Percentiles rank a stretch among this genome's conserved stretches.
Conservation (phyloP, 768 basidiomycete genomes). For the Trametes cubensis region DNA sequence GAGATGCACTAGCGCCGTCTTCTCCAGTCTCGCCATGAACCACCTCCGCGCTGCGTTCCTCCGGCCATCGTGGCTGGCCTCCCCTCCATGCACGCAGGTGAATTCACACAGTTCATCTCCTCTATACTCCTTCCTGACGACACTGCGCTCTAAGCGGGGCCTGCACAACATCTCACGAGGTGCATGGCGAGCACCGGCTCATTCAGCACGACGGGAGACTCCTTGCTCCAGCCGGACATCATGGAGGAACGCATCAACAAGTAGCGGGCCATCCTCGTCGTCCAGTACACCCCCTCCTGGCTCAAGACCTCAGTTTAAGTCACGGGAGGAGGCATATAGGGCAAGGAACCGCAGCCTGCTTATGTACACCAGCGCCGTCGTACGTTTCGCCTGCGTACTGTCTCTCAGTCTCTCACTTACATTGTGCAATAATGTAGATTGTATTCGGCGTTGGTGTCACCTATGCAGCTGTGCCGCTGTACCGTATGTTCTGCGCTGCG, state of each 20-base stretch:
- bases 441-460: slow-evolving; percentile 78
- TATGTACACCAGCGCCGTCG: slow-evolving; percentile 84
- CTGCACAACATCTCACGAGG: slow-evolving; percentile 10
- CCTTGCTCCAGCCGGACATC: not conserved
- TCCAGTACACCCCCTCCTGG: slow-evolving; percentile 12
- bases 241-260: slow-evolving; percentile 19
- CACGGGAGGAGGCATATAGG: slow-evolving; percentile 48
- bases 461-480: slow-evolving; percentile 97
- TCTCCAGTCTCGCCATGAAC: slow-evolving; percentile 29
- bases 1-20: slow-evolving; percentile 17
- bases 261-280: slow-evolving; percentile 12
- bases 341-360: slow-evolving; percentile 72
- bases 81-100: slow-evolving; percentile 2
- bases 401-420: not conserved
- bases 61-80: slow-evolving; percentile 17
- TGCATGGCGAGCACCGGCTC: not conserved
- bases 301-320: slow-evolving; percentile 32
- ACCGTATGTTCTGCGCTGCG: slow-evolving; percentile 97
- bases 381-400: slow-evolving; percentile 42
- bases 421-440: slow-evolving; percentile 50
- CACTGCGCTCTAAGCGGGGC: not conserved
- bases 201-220: not conserved
- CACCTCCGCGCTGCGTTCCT: slow-evolving; percentile 26
- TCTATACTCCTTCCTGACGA: not conserved
- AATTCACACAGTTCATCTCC: not conserved